phyloP scores from a whole-genome alignment of 352 stramenopile species.

The Blastocystis sp. region DNA sequence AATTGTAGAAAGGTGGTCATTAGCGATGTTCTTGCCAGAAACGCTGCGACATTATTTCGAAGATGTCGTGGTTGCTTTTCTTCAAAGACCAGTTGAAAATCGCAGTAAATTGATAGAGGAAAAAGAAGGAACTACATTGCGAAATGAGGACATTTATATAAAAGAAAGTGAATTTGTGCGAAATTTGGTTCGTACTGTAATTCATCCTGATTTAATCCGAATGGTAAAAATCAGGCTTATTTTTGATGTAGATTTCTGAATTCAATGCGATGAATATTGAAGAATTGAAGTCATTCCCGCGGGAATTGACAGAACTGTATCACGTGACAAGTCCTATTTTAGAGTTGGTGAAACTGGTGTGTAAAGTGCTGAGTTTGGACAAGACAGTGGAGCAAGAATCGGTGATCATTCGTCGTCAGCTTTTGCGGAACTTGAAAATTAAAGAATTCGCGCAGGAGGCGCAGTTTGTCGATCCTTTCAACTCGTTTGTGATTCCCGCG shows the following conservation, averaged over 20 bases:
- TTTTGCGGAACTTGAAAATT: slow-evolving; percentile 72
- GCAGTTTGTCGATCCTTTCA: slow-evolving; percentile 84
- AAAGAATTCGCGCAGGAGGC: slow-evolving; percentile 76
- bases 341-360: slow-evolving; percentile 93
- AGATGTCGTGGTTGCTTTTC: slow-evolving; percentile 77
- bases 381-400: slow-evolving; percentile 76
- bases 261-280: not conserved
- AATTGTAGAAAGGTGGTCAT: slow-evolving; percentile 76
- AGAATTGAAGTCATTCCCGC: not conserved
- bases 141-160: slow-evolving; percentile 66
- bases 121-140: slow-evolving; percentile 60
- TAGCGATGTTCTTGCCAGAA: slow-evolving; percentile 75
- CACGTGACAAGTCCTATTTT: slow-evolving; percentile 74
- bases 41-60: slow-evolving; percentile 79
- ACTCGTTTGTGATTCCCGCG: slow-evolving; percentile 87
- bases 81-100: slow-evolving; percentile 63
- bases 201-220: slow-evolving; percentile 73
- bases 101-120: slow-evolving; percentile 6
- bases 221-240: slow-evolving; percentile 64
- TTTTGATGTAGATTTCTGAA: not conserved
- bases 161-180: slow-evolving; percentile 70
- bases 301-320: not conserved
- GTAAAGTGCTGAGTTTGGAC: slow-evolving; percentile 84
- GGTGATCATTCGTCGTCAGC: slow-evolving; percentile 63
- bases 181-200: slow-evolving; percentile 71